phyloP scores from a whole-genome alignment of 1,284 basidiomycete species.

The Puccinia hordei region DNA sequence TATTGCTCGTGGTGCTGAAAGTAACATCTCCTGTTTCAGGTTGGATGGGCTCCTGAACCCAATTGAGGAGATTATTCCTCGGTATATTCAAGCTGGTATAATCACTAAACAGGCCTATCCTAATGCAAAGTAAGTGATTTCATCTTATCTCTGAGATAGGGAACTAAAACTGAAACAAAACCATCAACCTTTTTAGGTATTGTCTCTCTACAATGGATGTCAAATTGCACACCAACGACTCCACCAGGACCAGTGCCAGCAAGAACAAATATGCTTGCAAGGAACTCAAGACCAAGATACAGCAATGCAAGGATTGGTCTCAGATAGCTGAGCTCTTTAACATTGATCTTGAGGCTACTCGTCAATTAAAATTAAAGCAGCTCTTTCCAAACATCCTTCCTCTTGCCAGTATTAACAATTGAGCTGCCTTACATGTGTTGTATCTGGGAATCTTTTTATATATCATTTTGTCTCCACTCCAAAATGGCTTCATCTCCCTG shows the following conservation, averaged over 20 bases:
- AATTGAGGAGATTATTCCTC: slow-evolving; percentile 71
- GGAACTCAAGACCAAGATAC: slow-evolving; percentile 45
- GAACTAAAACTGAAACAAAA: slow-evolving; percentile 67
- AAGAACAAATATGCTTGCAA: slow-evolving; percentile 35
- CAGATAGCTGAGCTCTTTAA: slow-evolving; percentile 23
- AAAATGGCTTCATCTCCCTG: too few relatives aligned
- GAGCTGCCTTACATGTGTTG: too few relatives aligned
- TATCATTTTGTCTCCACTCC: too few relatives aligned
- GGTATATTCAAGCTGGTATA: slow-evolving; percentile 72
- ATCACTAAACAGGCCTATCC: slow-evolving; percentile 54
- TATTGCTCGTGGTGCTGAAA: slow-evolving; percentile 27
- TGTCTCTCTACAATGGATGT: slow-evolving; percentile 66
- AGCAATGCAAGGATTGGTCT: slow-evolving; percentile 39
- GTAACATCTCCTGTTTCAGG: slow-evolving; percentile 59
- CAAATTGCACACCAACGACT: slow-evolving; percentile 53
- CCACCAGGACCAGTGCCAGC: neutral
- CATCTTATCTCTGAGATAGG: neutral
- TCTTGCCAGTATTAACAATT: neutral
- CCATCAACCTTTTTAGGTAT: slow-evolving; percentile 75
- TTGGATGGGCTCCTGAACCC: slow-evolving; percentile 70
- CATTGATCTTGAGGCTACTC: slow-evolving; percentile 26
- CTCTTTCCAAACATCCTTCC: slow-evolving; percentile 2
- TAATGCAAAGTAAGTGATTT: slow-evolving; percentile 56
- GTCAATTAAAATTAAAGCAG: neutral
- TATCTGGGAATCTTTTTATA: too few relatives aligned